A percentile compares a stretch with the other conserved stretches of the same genome.
Evolutionary conservation across 2,329 filamentous ascomycete genomes (phyloP).

Genomic region (Dactylellina sp.): DNA sequence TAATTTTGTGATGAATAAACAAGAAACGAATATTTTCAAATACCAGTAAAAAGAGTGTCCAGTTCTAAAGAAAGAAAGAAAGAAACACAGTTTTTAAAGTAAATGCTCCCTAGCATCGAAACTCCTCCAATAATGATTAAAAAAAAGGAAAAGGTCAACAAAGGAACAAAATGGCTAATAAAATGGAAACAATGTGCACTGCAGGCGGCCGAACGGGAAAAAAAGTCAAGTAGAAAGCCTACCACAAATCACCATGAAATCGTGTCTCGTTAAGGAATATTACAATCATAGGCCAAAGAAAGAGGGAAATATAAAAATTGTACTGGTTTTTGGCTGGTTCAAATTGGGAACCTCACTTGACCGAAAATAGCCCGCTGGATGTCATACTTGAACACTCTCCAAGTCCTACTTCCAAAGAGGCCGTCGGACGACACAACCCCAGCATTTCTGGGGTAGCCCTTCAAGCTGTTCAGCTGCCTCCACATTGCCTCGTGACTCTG

Average conservation of each 20-base stretch:
- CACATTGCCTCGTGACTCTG: conserved; percentile 51
- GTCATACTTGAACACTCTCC: conserved; percentile 55
- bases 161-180: neutral
- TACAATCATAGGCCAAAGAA: neutral
- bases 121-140: conserved; percentile 16
- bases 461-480: conserved; percentile 42
- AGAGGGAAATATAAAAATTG: conserved; percentile 1
- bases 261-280: conserved; percentile 1
- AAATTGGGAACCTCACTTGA: conserved; percentile 52
- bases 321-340: neutral
- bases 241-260: neutral
- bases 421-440: conserved; percentile 19
- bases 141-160: neutral
- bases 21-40: neutral
- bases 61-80: neutral
- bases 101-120: neutral
- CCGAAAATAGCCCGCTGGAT: conserved; percentile 40
- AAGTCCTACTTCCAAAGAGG: conserved; percentile 51
- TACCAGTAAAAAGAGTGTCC: neutral
- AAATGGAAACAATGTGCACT: neutral
- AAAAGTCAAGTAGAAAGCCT: neutral
- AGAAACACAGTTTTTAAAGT: neutral
- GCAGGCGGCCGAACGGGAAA: neutral
- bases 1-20: neutral
- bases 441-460: conserved; percentile 34